A percentile compares a stretch with the other conserved stretches of the same genome.
Evolutionary conservation across 1,139 yeast species (phyloP).

Genomic region (Geotrichum klebahnii): DNA sequence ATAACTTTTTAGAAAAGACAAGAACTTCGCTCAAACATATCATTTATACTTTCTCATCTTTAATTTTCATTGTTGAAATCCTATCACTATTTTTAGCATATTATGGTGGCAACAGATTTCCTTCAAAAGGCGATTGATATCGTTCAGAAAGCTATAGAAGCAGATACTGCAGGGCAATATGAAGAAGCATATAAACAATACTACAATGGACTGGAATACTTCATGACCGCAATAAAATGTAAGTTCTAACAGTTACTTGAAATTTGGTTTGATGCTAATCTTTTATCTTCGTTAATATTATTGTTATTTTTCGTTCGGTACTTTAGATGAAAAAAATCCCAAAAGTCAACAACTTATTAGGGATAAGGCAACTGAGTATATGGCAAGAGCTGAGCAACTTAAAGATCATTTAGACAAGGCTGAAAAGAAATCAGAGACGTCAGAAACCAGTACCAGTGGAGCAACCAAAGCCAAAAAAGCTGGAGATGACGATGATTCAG

Average conservation of each 20-base stretch:
- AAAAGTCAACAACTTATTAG: conserved; percentile 84
- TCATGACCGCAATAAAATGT: conserved; percentile 90
- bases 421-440: conserved; percentile 37
- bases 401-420: conserved; percentile 81
- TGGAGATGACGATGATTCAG: conserved; percentile 71
- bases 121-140: conserved; percentile 88
- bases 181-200: conserved; percentile 93
- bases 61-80: neutral
- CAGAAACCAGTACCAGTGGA: conserved; percentile 46
- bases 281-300: neutral
- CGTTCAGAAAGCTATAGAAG: conserved; percentile 91
- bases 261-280: neutral
- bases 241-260: conserved; percentile 23
- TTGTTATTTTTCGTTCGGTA: too few relatives aligned
- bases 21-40: neutral
- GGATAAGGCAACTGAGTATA: conserved; percentile 84
- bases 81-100: neutral
- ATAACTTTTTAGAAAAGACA: neutral
- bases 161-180: conserved; percentile 84
- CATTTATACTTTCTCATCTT: neutral
- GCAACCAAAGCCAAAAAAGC: conserved; percentile 49
- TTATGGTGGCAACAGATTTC: conserved; percentile 69
- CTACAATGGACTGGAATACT: conserved; percentile 88
- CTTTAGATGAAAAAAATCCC: conserved; percentile 78
- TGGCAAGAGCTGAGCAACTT: conserved; percentile 89